Evolutionary conservation across 2,329 filamentous ascomycete species (phyloP).

Genomic region (Ophiostoma montium): DNA sequence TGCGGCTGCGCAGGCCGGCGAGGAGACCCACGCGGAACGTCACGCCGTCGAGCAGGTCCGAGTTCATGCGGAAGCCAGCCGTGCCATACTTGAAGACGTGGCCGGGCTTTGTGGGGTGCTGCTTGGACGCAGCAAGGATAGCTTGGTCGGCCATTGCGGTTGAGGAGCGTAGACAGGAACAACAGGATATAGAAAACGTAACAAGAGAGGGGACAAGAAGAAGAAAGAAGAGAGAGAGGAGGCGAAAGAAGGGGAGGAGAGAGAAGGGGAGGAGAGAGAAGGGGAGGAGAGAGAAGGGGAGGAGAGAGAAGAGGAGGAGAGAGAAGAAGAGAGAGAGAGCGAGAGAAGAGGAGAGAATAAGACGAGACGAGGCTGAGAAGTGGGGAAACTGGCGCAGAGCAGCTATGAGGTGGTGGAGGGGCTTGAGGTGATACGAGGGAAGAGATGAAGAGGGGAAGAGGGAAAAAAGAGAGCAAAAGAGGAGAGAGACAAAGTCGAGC

Average conservation of each 20-base stretch:
- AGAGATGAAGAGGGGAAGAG: not conserved
- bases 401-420: not conserved
- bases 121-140: slow-evolving; percentile 46
- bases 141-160: slow-evolving; percentile 16
- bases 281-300: too few relatives aligned
- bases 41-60: slow-evolving; percentile 76
- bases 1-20: slow-evolving; percentile 76
- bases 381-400: not conserved
- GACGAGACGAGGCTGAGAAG: slow-evolving; percentile 7
- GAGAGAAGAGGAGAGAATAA: not conserved
- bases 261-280: not conserved
- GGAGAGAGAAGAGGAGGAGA: not conserved
- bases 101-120: slow-evolving; percentile 41
- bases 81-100: slow-evolving; percentile 51
- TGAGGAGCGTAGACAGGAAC: not conserved
- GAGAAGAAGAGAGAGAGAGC: not conserved
- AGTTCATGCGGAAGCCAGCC: slow-evolving; percentile 55
- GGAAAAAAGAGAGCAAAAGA: not conserved
- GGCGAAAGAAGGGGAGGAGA: not conserved
- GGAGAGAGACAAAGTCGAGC: not conserved
- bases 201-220: too few relatives aligned
- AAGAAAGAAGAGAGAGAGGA: not conserved
- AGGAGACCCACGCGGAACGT: slow-evolving; percentile 86
- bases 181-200: too few relatives aligned
- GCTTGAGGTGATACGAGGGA: not conserved